These are phyloP conservation scores for Leavenworthia alabamica DNA, from an alignment of 345 rosid species.

Conservation along the genomic window DNA sequence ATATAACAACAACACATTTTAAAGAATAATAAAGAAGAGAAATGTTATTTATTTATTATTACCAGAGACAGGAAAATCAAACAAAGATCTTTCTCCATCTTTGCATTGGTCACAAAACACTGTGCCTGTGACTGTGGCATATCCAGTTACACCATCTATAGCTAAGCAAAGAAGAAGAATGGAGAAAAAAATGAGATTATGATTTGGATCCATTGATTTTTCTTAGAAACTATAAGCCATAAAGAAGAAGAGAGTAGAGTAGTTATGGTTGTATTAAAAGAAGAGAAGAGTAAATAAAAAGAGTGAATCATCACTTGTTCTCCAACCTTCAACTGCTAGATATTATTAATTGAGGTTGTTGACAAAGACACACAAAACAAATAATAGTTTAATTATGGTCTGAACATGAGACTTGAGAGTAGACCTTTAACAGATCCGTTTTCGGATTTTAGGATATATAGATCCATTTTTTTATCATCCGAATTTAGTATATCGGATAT, in stretches of 20 bases:
- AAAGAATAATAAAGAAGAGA: no score
- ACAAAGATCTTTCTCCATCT: constrained; percentile 63
- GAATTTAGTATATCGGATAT: no score
- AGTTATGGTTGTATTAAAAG: constrained; percentile 16
- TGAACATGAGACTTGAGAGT: constrained; percentile 31
- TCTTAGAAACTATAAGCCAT: constrained; percentile 19
- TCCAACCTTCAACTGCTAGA: constrained; percentile 52
- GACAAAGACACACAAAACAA: not conserved
- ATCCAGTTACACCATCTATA: constrained; percentile 42
- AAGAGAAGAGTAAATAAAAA: constrained; percentile 3
- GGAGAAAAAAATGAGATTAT: constrained; percentile 31
- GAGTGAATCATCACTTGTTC: constrained; percentile 20
- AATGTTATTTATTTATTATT: no score
- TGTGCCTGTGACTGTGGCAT: constrained; percentile 57
- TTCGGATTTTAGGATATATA: no score
- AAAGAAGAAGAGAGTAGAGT: constrained; percentile 8
- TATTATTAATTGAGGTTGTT: constrained; percentile 34
- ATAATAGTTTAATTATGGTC: constrained; percentile 9
- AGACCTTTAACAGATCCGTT: no score
- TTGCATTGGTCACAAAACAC: constrained; percentile 94
- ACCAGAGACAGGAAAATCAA: constrained; percentile 77
- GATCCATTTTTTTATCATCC: no score
- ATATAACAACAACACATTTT: not conserved
- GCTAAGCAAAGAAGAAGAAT: constrained; percentile 46
- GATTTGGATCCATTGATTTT: constrained; percentile 40